These are phyloP conservation scores for Leptodontidium sp. DNA, from an alignment of 2,329 filamentous ascomycete genomes.

Conservation along the genomic window DNA sequence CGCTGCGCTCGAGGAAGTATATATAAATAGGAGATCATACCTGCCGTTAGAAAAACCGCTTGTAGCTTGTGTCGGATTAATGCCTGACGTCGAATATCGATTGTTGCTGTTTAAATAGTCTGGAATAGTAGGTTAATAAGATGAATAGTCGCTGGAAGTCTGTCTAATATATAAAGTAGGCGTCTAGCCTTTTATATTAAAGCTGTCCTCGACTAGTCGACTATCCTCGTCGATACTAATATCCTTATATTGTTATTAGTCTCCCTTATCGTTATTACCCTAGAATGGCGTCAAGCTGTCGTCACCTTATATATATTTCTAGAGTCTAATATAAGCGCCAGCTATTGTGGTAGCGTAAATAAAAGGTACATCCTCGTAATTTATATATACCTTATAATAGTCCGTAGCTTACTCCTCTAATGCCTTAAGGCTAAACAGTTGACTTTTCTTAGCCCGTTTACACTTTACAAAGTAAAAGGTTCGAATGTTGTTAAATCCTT, in stretches of 20 bases:
- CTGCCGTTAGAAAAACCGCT: neutral
- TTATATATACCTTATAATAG: slow-evolving; percentile 17
- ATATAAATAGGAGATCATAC: neutral
- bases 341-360: slow-evolving; percentile 25
- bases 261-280: slow-evolving; percentile 11
- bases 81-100: neutral
- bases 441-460: slow-evolving; percentile 20
- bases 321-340: slow-evolving; percentile 22
- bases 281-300: slow-evolving; percentile 17
- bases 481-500: neutral
- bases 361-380: slow-evolving; percentile 21
- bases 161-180: slow-evolving; percentile 18
- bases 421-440: slow-evolving; percentile 18
- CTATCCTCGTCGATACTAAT: slow-evolving; percentile 18
- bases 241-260: slow-evolving; percentile 23
- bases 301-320: slow-evolving; percentile 13
- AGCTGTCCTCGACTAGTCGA: slow-evolving; percentile 16
- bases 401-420: slow-evolving; percentile 10
- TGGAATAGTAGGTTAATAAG: slow-evolving; percentile 10
- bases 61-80: neutral
- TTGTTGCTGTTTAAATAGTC: slow-evolving; percentile 14
- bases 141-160: slow-evolving; percentile 17
- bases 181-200: slow-evolving; percentile 19
- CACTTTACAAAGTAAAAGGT: slow-evolving; percentile 8
- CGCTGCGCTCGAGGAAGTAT: neutral